Evolutionary conservation across 2,329 filamentous ascomycete genomes (phyloP), one percentile per base, ranked within the genome.

Genomic region (Leptographium galeiforme): DNA sequence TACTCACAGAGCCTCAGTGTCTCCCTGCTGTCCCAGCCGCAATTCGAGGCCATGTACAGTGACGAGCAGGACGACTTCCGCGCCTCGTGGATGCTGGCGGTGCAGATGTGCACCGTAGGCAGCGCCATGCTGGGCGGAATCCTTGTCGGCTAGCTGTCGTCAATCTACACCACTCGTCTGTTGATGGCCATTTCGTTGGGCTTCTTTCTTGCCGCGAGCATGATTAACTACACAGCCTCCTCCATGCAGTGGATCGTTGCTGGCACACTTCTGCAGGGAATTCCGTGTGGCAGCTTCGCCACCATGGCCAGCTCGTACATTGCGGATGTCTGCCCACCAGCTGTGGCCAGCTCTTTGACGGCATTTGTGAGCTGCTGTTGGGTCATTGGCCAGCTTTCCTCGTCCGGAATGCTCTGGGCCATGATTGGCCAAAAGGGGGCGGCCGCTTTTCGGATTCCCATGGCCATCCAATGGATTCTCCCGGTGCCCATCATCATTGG

Each of bases 11-110:
- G 50, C 16, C 54, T 63, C 7, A 40, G 56, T 12, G 56, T 61
- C 1, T 61, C 60, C 11, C 57, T 62, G 16, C 56, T 62, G 8
- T 57, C 58, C 0, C 60, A 61, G 47, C 58, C 60, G 2, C 58
- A 62, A 32, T 63, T 62, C 43, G 54, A 61, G 38, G 54, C 45
- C 7, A 54, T 59, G 30, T 67, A 63, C 44, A 65, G 64, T 2
- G 44, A 55, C 10, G 48, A 51, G 6, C 48, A 45, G 46, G 43
- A 50, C 13, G 56, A 58, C 48, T 58, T 58, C 25, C 36, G 52
- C 2, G 57, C 58, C 4, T 49, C 41, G 5, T 60, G 57, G 59
- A 57, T 59, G 57, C 50, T 58, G 12, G 59, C 53, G 1, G 55
- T 58, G 16, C 59, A 60, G 44, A 55, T 60, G 52, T 57, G 58